Conservation (phyloP, 495 filamentous ascomycete genomes). For the Rhizodiscina lignyota region DNA sequence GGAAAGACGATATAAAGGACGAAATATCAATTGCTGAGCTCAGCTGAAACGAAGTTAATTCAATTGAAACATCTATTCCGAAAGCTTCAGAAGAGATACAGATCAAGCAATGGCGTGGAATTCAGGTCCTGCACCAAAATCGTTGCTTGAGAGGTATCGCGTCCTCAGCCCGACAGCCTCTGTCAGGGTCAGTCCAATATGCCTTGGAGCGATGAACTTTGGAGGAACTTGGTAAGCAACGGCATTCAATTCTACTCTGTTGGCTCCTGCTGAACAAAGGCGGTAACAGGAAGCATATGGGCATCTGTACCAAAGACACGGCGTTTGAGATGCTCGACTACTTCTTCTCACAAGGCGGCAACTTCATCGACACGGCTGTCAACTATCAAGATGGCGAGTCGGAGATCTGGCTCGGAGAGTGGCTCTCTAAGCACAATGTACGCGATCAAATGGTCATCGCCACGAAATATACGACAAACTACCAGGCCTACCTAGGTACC, state of each 20-base stretch:
- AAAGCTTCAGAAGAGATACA: too few relatives aligned
- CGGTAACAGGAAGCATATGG: slow-evolving; percentile 1
- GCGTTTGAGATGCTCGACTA: slow-evolving; percentile 42
- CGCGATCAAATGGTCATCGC: slow-evolving; percentile 53
- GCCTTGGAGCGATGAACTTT: slow-evolving; percentile 44
- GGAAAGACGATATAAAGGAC: too few relatives aligned
- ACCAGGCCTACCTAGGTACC: too few relatives aligned
- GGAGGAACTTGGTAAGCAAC: slow-evolving; percentile 48
- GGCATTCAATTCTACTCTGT: too few relatives aligned
- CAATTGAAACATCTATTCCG: too few relatives aligned
- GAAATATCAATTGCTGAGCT: too few relatives aligned
- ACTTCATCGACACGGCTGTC: slow-evolving; percentile 50
- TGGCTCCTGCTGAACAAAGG: too few relatives aligned
- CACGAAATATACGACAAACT: slow-evolving; percentile 38
- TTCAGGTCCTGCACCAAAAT: slow-evolving; percentile 30
- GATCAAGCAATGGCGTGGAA: too few relatives aligned
- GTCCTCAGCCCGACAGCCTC: slow-evolving; percentile 41
- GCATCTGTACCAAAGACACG: slow-evolving; percentile 26
- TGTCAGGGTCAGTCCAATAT: slow-evolving; percentile 38
- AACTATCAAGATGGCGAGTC: slow-evolving; percentile 53
- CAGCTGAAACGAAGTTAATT: too few relatives aligned
- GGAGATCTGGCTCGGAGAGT: slow-evolving; percentile 62
- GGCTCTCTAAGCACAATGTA: slow-evolving; percentile 38
- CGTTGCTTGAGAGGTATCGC: slow-evolving; percentile 38
- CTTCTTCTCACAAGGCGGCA: slow-evolving; percentile 45